phyloP scores from a whole-genome alignment of 345 rosid genomes.

The Psidium guajava region DNA sequence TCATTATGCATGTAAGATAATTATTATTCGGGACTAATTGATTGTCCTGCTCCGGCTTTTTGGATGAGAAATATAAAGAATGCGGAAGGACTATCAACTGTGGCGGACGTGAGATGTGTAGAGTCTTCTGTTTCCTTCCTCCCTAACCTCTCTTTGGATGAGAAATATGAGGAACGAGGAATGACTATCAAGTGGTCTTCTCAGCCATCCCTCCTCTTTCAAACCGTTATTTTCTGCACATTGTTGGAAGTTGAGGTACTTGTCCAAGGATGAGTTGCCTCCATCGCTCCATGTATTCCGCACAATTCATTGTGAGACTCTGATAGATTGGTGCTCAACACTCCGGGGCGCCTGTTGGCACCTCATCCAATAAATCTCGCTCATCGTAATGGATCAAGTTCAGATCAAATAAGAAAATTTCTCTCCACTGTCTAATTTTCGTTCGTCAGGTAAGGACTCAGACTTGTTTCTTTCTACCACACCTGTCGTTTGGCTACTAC shows the following conservation, averaged over 20 bases:
- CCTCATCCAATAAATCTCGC: neutral
- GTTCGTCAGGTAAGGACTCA: neutral
- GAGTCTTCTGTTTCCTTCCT: too few relatives aligned
- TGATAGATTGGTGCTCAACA: neutral
- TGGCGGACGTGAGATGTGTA: too few relatives aligned
- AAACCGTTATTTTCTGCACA: too few relatives aligned
- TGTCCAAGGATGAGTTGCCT: neutral
- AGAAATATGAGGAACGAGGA: neutral
- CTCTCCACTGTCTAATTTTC: neutral
- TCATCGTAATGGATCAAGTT: neutral
- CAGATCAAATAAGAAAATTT: neutral
- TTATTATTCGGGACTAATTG: too few relatives aligned
- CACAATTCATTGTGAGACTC: neutral
- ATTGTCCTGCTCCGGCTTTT: too few relatives aligned
- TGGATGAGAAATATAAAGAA: too few relatives aligned
- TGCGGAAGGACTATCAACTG: too few relatives aligned
- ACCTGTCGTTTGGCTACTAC: neutral
- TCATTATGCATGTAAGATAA: too few relatives aligned
- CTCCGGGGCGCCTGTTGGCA: neutral
- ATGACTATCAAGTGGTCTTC: neutral
- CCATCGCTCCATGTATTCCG: neutral
- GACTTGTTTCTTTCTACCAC: neutral
- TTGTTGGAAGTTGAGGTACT: neutral
- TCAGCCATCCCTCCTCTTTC: neutral
- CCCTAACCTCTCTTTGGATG: neutral